These are phyloP conservation scores for Purshia tridentata DNA, from an alignment of 306 rosid genomes.

Conservation along the genomic window DNA sequence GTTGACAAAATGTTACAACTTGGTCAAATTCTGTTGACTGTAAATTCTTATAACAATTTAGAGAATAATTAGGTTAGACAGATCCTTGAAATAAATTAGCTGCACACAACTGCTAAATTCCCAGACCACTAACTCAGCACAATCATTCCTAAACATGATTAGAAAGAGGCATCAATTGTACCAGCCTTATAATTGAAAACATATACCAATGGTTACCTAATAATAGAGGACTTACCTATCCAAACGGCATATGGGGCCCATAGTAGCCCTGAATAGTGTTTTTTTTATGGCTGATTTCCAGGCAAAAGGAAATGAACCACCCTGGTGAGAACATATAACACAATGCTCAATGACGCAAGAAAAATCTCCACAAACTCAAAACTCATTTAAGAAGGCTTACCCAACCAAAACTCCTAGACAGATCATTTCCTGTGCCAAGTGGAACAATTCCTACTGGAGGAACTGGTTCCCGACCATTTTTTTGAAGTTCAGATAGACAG, in stretches of 20 bases:
- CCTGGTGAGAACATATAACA: conserved; percentile 50
- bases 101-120: conserved; percentile 8
- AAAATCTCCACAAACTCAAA: conserved; percentile 20
- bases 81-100: neutral
- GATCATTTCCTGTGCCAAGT: conserved; percentile 96
- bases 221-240: conserved; percentile 55
- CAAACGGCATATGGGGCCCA: conserved; percentile 53
- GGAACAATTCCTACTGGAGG: conserved; percentile 92
- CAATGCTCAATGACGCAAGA: conserved; percentile 31
- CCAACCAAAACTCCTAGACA: conserved; percentile 93
- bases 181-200: conserved; percentile 3
- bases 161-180: conserved; percentile 1
- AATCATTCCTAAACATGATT: neutral
- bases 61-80: neutral
- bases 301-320: conserved; percentile 94
- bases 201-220: conserved; percentile 2
- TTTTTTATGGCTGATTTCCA: conserved; percentile 87
- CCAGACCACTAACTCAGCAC: conserved; percentile 3
- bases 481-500: conserved; percentile 66
- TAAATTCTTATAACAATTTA: neutral
- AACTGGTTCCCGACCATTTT: conserved; percentile 54
- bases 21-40: neutral
- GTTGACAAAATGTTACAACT: neutral
- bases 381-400: conserved; percentile 46
- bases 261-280: conserved; percentile 61